Evolutionary conservation across 2,329 filamentous ascomycete species (phyloP), one percentile per base, ranked within the genome.

Genomic region (Aspergillus sp.): DNA sequence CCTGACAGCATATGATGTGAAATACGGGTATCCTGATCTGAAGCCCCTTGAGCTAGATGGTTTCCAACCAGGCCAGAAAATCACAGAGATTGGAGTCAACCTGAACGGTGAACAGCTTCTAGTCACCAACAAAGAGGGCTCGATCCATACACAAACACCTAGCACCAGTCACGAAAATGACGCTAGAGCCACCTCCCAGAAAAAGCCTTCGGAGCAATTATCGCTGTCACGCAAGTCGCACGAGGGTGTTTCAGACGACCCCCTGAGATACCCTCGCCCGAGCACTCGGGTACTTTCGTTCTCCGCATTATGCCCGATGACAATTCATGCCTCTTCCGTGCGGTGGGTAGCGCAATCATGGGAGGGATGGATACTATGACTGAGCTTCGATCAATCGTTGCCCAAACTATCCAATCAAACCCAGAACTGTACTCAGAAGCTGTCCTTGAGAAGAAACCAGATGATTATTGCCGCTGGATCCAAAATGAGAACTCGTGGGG

Each of bases 261-360:
- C 81, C 82, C 82, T 0, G 80, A 84, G 54, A 66, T 85, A 1
- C 68, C 75, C 0, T 71, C 83, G 0, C 74, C 79, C 6, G 69
- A 75, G 27, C 75, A 79, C 39, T 69, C 70, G 29, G 79, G 78
- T 37, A 78, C 74, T 1, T 65, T 79, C 12, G 86, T 94, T 7
- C 78, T 96, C 12, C 85, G 91, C 10, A 88, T 97, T 40, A 96
- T 97, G 91, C 89, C 90, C 5, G 91, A 96, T 60, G 91, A 97
- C 66, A 96, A 96, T 67, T 89, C 84, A 46, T 97, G 91, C 68
- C 82, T 97, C 58, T 97, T 96, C 67, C 86, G 90, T 27, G 90
- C 91, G 0, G 83, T 97, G 37, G 87, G 88, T 11, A 86, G 84
- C 42, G 86, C 86, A 3, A 76, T 95, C n/a, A 79, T 88, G 39